Base-by-base conservation (phyloP, 2,329 filamentous ascomycete genomes). In the Pestalotiopsis sp. region DNA sequence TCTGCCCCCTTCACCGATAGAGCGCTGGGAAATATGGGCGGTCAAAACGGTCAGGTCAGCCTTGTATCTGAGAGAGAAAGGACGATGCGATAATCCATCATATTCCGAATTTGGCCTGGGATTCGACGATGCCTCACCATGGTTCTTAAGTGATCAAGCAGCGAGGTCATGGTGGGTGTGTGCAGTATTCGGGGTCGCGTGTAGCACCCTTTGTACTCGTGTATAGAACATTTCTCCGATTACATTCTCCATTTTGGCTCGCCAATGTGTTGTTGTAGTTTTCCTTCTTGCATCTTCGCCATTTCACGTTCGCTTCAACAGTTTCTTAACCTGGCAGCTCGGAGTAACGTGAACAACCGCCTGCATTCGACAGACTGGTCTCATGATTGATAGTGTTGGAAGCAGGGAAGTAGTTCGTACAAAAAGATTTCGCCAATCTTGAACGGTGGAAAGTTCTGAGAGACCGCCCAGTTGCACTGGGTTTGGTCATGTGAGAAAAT, bases 131-230 rank as follows among this genome's bases (percentile, higher is more conserved):
- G 62, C 17, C 14, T 17, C 9, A 9, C 14, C 41, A 52, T 25
- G 62, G n/a, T 25, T 52, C n/a, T 45, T 13, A 20, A 38, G 25
- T n/a, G 25, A 25, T 17, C 11, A 55, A 17, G 27, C 31, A 41
- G 3, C 12, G 27, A 49, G 52, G 20, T 27, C 57, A 66, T 67
- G 70, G 66, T 66, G 64, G 31, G 64, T 55, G 64, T 66, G 55
- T 45, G 64, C n/a, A 52, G 45, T 66, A 64, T 55, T 27, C 31
- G 39, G 55, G 36, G 11, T 23, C 9, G 41, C 52, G 62, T 64
- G 62, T 65, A 64, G 65, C 71, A 72, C 14, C 71, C 72, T 61
- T 71, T 78, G 76, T 78, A 77, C 73, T 74, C 77, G 71, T 77
- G 75, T 77, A 77, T 77, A 77, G 75, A 78, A 69, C 69, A 71